Base-by-base conservation (phyloP, 805 yeast species). In the Kodamaea hsintzibuensis region DNA sequence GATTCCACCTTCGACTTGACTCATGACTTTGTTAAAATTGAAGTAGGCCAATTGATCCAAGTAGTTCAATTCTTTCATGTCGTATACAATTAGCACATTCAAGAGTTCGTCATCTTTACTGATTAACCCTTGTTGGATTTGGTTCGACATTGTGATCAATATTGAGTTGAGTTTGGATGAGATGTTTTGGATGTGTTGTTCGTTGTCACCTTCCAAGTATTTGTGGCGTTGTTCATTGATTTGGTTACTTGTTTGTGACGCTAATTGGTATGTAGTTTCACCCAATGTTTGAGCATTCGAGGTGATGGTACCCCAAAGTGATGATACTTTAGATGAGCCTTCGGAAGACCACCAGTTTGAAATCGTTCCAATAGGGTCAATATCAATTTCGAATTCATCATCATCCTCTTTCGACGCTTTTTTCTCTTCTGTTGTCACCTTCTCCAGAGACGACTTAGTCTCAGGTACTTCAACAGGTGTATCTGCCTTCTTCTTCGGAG, bases 1-100 rank as follows among this genome's bases (percentile, higher is more conserved):
- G 47, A 88, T 85, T 13, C 86, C 89, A 40, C 92, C 93, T 66
- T 88, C 91, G 2, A 88, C 93, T 66, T 88, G 93, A 50, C 76
- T 74, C 81, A 88, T 79, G 10, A 86, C 91, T 50, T 72, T 74
- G 59, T 81, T 81, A 65, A 88, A 88, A 58, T 82, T 82, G 47
- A 71, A 67, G 50, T 77, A 77, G 12, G 85, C 79, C 49, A 80
- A 68, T 12, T 72, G 69, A 47, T 79, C 77, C 56, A 84, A 73
- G 54, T 72, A 69, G 40, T 75, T 66, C 63, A 83, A 78, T 62
- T 85, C 83, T 51, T 64, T 73, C 62, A 86, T 72, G 66, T 88
- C 93, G 64, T 86, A 88, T n/a, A 85, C 82, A 46, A 88, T 60
- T 37, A 76, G 61, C 16, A 76, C 59, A 47, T 74, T 74, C 57